A percentile compares a stretch with the other conserved stretches of the same genome.
These are phyloP conservation scores for Blastosporella zonata DNA, from an alignment of 1,284 basidiomycete genomes.

Conservation along the genomic window DNA sequence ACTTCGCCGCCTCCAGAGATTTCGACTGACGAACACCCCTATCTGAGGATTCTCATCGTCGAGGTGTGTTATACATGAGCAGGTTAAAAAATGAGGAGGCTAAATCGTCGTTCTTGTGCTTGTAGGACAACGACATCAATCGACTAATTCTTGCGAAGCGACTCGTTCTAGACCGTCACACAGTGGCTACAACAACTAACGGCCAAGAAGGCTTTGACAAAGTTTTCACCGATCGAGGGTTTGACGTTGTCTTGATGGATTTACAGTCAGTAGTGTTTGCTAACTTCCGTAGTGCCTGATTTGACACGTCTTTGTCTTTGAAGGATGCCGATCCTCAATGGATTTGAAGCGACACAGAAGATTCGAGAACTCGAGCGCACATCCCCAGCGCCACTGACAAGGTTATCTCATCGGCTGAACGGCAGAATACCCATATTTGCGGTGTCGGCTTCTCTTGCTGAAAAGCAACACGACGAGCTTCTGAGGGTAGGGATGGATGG, in stretches of 20 bases:
- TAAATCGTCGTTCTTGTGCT: not conserved
- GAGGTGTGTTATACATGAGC: conserved; percentile 46
- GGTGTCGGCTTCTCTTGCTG: conserved; percentile 75
- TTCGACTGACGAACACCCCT: conserved; percentile 7
- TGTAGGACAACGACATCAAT: conserved; percentile 76
- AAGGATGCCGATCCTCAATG: conserved; percentile 84
- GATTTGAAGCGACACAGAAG: conserved; percentile 67
- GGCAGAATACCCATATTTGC: conserved; percentile 81
- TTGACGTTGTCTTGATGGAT: conserved; percentile 83
- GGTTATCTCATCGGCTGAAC: conserved; percentile 54
- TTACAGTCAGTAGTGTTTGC: conserved; percentile 58
- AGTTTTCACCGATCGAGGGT: conserved; percentile 57
- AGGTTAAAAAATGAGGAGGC: not conserved
- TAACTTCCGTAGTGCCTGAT: not conserved
- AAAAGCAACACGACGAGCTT: conserved; percentile 61
- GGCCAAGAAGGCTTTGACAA: conserved; percentile 75
- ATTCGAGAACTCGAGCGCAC: conserved; percentile 63
- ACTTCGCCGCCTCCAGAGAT: not conserved
- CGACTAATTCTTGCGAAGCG: conserved; percentile 72
- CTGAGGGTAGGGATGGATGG: conserved; percentile 70
- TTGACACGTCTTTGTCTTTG: not conserved
- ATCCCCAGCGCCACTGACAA: conserved; percentile 13
- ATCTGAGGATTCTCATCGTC: conserved; percentile 66
- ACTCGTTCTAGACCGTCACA: conserved; percentile 65
- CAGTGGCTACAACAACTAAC: conserved; percentile 67